Percentiles rank a stretch among this genome's conserved stretches.
These are phyloP conservation scores for Melaleuca quinquenervia DNA, from an alignment of 345 rosid genomes.

Conservation along the genomic window DNA sequence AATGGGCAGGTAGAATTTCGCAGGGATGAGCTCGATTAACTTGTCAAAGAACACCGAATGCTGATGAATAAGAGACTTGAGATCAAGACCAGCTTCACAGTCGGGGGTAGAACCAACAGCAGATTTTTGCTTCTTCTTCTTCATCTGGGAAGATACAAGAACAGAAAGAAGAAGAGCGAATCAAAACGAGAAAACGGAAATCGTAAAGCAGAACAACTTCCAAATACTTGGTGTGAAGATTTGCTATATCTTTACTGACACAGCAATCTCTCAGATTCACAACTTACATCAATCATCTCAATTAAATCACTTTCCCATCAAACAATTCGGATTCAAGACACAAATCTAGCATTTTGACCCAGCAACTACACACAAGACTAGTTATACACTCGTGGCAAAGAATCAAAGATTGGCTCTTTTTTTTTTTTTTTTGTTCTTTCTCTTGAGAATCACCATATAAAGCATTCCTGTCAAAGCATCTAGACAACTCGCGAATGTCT, in stretches of 20 bases:
- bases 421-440: neutral
- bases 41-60: conserved; percentile 58
- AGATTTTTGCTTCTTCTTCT: conserved; percentile 23
- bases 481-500: neutral
- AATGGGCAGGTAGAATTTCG: conserved; percentile 65
- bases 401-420: neutral
- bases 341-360: neutral
- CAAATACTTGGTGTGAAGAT: neutral
- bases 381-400: neutral
- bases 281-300: neutral
- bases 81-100: conserved; percentile 5
- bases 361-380: neutral
- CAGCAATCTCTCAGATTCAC: neutral
- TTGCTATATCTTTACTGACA: neutral
- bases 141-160: conserved; percentile 17
- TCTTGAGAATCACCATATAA: neutral
- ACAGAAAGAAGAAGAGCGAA: neutral
- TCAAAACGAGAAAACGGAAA: neutral
- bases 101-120: neutral
- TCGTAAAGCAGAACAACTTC: neutral
- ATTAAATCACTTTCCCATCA: neutral
- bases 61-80: conserved; percentile 38
- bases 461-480: neutral
- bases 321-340: neutral
- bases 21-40: conserved; percentile 70